These are phyloP conservation scores for Ballota nigra DNA, from an alignment of 257 asterid genomes.

Conservation along the genomic window DNA sequence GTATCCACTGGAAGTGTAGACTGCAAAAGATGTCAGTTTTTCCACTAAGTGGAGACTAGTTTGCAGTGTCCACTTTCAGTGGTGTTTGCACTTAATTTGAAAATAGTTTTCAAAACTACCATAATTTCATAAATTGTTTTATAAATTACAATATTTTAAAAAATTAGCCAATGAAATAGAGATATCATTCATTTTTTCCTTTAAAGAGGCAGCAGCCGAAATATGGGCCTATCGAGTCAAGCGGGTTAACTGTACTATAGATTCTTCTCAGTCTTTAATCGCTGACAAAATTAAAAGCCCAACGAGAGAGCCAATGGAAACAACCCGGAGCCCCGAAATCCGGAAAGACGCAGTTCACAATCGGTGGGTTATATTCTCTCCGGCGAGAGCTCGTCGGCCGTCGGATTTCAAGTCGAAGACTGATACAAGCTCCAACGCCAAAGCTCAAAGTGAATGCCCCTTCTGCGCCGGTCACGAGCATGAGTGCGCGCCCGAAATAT, in stretches of 20 bases:
- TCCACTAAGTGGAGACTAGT: too few relatives aligned
- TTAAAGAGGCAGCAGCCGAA: not conserved
- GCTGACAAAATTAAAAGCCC: not conserved
- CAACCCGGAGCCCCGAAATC: constrained; percentile 62
- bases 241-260: not conserved
- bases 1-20: too few relatives aligned
- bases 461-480: constrained; percentile 88
- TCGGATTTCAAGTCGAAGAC: constrained; percentile 83
- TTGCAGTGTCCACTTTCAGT: too few relatives aligned
- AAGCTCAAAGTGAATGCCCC: constrained; percentile 52
- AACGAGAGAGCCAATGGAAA: constrained; percentile 31
- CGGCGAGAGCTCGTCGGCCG: constrained; percentile 89
- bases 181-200: too few relatives aligned
- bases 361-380: constrained; percentile 90
- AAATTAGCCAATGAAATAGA: too few relatives aligned
- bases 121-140: too few relatives aligned
- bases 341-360: constrained; percentile 72
- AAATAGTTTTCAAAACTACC: too few relatives aligned
- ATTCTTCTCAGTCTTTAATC: not conserved
- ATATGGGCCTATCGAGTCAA: not conserved
- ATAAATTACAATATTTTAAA: too few relatives aligned
- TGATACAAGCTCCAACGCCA: constrained; percentile 29
- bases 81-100: too few relatives aligned
- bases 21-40: too few relatives aligned
- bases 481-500: constrained; percentile 94